Percentiles rank a stretch among this genome's conserved stretches.
Conservation (phyloP, 2,329 filamentous ascomycete genomes). For the Fusarium sp. region DNA sequence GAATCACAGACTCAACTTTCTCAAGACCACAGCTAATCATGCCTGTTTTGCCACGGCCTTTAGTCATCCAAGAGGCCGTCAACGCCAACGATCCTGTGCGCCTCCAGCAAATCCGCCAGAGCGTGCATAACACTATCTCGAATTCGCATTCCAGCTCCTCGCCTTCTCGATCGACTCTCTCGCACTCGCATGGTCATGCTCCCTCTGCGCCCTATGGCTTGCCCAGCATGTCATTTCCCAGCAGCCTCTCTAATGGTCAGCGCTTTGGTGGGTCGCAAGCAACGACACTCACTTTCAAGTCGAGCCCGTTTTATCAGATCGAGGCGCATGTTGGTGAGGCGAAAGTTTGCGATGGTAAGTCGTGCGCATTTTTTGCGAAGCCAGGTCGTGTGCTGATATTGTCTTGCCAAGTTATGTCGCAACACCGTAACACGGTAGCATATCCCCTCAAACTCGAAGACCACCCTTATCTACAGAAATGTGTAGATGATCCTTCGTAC, state of each 20-base stretch:
- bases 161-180: slow-evolving; percentile 34
- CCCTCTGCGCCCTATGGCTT: slow-evolving; percentile 26
- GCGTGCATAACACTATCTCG: slow-evolving; percentile 54
- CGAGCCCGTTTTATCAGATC: slow-evolving; percentile 88
- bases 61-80: slow-evolving; percentile 59
- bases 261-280: slow-evolving; percentile 35
- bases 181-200: slow-evolving; percentile 27
- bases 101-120: slow-evolving; percentile 60
- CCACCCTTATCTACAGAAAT: slow-evolving; percentile 63
- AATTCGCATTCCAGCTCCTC: slow-evolving; percentile 44
- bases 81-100: slow-evolving; percentile 54
- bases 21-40: slow-evolving; percentile 24
- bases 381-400: slow-evolving; percentile 17
- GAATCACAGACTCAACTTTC: not conserved
- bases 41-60: slow-evolving; percentile 1
- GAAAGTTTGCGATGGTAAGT: slow-evolving; percentile 78
- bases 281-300: slow-evolving; percentile 62
- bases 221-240: slow-evolving; percentile 40
- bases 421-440: slow-evolving; percentile 63
- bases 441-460: slow-evolving; percentile 63
- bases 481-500: slow-evolving; percentile 71
- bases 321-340: slow-evolving; percentile 72
- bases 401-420: slow-evolving; percentile 63
- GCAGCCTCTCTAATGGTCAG: slow-evolving; percentile 39
- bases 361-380: not conserved